These are phyloP conservation scores for Microthyrium microscopicum DNA, from an alignment of 2,329 filamentous ascomycete genomes.

Conservation along the genomic window DNA sequence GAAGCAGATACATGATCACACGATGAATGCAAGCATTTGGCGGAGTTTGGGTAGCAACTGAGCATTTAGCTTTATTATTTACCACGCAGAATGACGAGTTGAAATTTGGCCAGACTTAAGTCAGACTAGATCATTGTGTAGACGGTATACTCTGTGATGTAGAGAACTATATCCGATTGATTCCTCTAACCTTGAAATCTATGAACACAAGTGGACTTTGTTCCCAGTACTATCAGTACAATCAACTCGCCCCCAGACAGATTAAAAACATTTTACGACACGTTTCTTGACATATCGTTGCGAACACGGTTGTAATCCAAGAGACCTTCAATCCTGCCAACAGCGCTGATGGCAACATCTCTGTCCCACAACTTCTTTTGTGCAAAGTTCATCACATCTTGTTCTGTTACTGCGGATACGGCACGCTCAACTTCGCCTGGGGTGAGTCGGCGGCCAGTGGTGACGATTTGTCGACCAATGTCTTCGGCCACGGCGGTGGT, in stretches of 20 bases:
- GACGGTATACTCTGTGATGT: not conserved
- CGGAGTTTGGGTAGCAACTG: no score
- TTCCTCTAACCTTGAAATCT: not conserved
- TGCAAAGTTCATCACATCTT: slow-evolving; percentile 94
- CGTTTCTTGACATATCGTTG: slow-evolving; percentile 74
- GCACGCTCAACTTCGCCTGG: slow-evolving; percentile 89
- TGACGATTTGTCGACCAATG: slow-evolving; percentile 96
- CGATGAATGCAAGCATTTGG: no score
- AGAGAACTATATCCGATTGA: not conserved
- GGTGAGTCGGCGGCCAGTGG: slow-evolving; percentile 79
- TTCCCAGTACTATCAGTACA: not conserved
- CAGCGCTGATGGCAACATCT: slow-evolving; percentile 83
- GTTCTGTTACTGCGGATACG: slow-evolving; percentile 77
- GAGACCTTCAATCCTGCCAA: slow-evolving; percentile 79
- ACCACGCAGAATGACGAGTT: not conserved
- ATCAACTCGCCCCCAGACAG: slow-evolving; percentile 2
- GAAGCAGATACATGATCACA: no score
- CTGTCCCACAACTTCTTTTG: slow-evolving; percentile 94
- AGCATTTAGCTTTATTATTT: no score
- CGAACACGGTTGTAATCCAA: slow-evolving; percentile 62
- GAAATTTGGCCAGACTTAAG: not conserved
- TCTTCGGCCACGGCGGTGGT: slow-evolving; percentile 96
- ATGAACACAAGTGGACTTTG: not conserved
- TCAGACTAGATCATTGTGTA: not conserved
- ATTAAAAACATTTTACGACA: slow-evolving; percentile 18